Evolutionary conservation across 1,139 yeast genomes (phyloP), one percentile per base, ranked within the genome.

Genomic region (Hemisphaericaspora lyxosophila): DNA sequence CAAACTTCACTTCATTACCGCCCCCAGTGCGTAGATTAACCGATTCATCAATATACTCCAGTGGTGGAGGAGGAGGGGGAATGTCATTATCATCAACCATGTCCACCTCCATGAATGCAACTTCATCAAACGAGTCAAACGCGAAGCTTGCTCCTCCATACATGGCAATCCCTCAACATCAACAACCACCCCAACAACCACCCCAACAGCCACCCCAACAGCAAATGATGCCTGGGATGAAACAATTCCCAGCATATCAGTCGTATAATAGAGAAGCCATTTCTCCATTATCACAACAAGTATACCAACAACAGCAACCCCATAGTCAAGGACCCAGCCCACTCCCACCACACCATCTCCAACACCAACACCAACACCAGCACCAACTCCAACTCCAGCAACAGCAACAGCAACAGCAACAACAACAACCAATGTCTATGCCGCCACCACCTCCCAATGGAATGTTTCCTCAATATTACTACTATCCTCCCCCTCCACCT

Each of bases 1-100:
- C 34, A 31, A 33, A 37, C 33, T 30, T 35, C 27, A 23, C 25
- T 35, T 33, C 44, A 7, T 42, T 42, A 15, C 40, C 48, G 5
- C 46, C 48, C 4, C 50, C 53, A 5, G 23, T 48, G 14, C 43
- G 56, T 13, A 35, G 57, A 23, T 45, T 51, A 18, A 52, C 57
- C 2, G 57, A 53, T 23, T 53, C 58, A 7, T 37, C 48, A 18
- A 34, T 48, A 33, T 33, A 38, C 27, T 4, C 25, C 7, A 34
- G 5, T 18, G 18, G 25, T 12, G 26, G 31, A 19, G 31, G 31
- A 19, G 31, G 30, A 7, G 31, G 26, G 19, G 18, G 31, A 33
- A 26, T 31, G 26, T 33, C 36, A 33, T 4, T 17, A 13, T 15
- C 30, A 6, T 26, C 36, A 19, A n/a, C n/a, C n/a, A n/a, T n/a